These are phyloP conservation scores for Sanghuangporus weigelae DNA, from an alignment of 1,284 basidiomycete species.

Conservation along the genomic window DNA sequence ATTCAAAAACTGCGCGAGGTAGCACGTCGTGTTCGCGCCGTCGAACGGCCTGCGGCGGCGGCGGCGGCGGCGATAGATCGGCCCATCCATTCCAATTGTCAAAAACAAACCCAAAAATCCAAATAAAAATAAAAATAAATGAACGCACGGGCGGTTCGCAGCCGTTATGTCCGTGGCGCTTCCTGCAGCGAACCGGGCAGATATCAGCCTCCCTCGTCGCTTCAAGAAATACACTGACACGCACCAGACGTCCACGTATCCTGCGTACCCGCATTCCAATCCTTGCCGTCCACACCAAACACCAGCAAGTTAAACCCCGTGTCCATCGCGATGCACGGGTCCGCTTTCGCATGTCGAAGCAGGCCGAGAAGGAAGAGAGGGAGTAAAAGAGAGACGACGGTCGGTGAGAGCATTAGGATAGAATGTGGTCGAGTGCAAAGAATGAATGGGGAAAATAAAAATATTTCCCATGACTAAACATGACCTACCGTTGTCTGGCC, in stretches of 20 bases:
- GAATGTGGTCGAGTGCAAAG: neutral
- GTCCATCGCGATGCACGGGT: conserved; percentile 67
- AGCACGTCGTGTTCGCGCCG: conserved; percentile 62
- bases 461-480: neutral
- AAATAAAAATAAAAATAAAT: neutral
- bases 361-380: conserved; percentile 30
- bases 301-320: conserved; percentile 64
- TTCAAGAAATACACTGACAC: conserved; percentile 18
- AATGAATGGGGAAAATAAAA: neutral
- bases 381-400: conserved; percentile 55
- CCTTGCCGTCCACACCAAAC: conserved; percentile 69
- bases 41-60: conserved; percentile 67
- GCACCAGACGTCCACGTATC: conserved; percentile 57
- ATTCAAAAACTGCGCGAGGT: conserved; percentile 67
- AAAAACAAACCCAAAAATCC: neutral
- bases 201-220: conserved; percentile 13
- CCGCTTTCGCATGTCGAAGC: conserved; percentile 32
- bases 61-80: too few relatives aligned
- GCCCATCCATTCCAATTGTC: too few relatives aligned
- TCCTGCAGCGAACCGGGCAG: conserved; percentile 32
- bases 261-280: conserved; percentile 65
- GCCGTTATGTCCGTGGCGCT: conserved; percentile 58
- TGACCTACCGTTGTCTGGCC: neutral
- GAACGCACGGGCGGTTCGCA: conserved; percentile 60
- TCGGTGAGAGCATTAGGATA: conserved; percentile 36